Percentiles rank a stretch among this genome's conserved stretches.
These are phyloP conservation scores for Morella rubra DNA, from an alignment of 306 rosid genomes.

Conservation along the genomic window DNA sequence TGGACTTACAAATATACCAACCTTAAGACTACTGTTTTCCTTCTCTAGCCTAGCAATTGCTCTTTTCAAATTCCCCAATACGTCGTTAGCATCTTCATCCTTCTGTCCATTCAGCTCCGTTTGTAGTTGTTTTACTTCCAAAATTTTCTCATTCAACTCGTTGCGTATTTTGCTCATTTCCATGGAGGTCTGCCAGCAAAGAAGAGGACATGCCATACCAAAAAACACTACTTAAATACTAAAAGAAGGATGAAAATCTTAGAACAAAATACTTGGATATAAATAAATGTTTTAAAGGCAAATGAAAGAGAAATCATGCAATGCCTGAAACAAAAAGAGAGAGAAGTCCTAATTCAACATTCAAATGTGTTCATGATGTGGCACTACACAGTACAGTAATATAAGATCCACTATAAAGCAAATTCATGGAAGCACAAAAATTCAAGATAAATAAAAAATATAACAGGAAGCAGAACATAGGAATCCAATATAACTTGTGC, in stretches of 20 bases:
- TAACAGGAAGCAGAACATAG: neutral
- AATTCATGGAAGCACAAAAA: neutral
- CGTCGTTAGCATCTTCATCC: slow-evolving; percentile 39
- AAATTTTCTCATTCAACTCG: slow-evolving; percentile 65
- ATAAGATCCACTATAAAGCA: neutral
- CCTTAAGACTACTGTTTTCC: slow-evolving; percentile 80
- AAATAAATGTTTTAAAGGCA: too few species aligned
- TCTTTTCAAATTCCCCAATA: slow-evolving; percentile 50
- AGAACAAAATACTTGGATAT: neutral
- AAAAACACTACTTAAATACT: slow-evolving; percentile 26
- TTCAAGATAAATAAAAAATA: neutral
- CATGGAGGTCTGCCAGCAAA: slow-evolving; percentile 48
- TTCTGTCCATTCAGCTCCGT: slow-evolving; percentile 55
- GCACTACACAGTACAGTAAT: neutral
- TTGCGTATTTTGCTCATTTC: slow-evolving; percentile 52
- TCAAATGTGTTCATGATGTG: too few species aligned
- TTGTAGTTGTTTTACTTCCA: slow-evolving; percentile 57
- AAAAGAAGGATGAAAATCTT: slow-evolving; percentile 20
- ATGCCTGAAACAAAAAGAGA: too few species aligned
- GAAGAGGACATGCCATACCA: slow-evolving; percentile 11
- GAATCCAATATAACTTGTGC: neutral
- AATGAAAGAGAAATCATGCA: too few species aligned
- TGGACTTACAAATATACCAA: slow-evolving; percentile 32
- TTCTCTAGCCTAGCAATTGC: slow-evolving; percentile 63
- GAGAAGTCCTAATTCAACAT: too few species aligned